A percentile compares a stretch with the other conserved stretches of the same genome.
Conservation (phyloP, 2,329 filamentous ascomycete species). For the Rhexocercosporidium sp. region DNA sequence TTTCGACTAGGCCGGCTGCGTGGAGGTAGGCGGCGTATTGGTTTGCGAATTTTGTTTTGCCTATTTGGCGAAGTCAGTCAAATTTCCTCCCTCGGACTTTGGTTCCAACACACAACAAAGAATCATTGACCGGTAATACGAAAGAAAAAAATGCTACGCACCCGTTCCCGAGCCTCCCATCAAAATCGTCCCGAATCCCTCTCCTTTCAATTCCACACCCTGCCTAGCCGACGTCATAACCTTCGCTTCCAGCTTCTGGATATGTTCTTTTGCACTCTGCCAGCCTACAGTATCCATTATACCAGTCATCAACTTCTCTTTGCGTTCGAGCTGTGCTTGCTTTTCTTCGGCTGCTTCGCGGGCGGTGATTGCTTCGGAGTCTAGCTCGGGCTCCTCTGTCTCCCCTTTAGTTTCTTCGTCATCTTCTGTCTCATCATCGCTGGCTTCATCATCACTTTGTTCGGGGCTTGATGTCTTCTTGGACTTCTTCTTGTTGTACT, state of each 20-base stretch:
- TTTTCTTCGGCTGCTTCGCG: constrained; percentile 41
- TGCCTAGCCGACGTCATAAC: constrained; percentile 54
- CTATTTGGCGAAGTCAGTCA: constrained; percentile 36
- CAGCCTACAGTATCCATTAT: constrained; percentile 60
- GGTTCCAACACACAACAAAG: too few species aligned
- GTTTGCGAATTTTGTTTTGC: constrained; percentile 73
- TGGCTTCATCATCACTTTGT: constrained; percentile 16
- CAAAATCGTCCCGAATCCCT: constrained; percentile 55
- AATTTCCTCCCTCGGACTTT: too few species aligned
- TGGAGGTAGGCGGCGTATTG: constrained; percentile 69
- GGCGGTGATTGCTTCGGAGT: constrained; percentile 52
- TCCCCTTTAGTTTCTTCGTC: neutral
- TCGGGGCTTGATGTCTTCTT: neutral
- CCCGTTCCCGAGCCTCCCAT: constrained; percentile 61
- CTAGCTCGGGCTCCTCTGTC: constrained; percentile 20
- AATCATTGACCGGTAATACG: too few species aligned
- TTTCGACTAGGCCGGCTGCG: constrained; percentile 63
- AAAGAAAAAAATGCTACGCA: neutral
- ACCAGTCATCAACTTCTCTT: constrained; percentile 41
- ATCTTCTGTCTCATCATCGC: neutral
- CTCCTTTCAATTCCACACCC: constrained; percentile 48
- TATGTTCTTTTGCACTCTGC: constrained; percentile 56
- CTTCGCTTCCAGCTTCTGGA: constrained; percentile 55
- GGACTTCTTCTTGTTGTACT: neutral
- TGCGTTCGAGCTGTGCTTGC: constrained; percentile 41